Conservation (phyloP, 345 rosid genomes). For the Lepidium sativum region DNA sequence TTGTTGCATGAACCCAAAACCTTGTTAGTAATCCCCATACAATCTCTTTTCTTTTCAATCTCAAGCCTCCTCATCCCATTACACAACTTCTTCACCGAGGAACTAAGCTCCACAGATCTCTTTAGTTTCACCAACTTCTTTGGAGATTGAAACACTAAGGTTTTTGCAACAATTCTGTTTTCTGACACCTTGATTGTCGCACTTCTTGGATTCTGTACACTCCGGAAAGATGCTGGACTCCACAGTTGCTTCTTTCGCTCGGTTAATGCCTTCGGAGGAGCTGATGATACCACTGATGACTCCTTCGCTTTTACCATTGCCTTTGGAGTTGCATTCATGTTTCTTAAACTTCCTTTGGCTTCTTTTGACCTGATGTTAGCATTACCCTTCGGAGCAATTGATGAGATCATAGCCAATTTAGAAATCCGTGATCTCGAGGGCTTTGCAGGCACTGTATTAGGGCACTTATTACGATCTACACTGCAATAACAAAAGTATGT, state of each 20-base stretch:
- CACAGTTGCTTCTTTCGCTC: slow-evolving; percentile 35
- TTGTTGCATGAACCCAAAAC: slow-evolving; percentile 13
- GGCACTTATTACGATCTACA: slow-evolving; percentile 48
- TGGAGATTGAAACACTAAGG: slow-evolving; percentile 80
- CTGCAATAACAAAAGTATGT: slow-evolving; percentile 14
- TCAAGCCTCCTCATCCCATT: slow-evolving; percentile 65
- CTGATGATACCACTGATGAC: slow-evolving; percentile 18
- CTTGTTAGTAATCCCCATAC: slow-evolving; percentile 22
- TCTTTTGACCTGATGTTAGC: slow-evolving; percentile 21
- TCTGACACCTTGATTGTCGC: slow-evolving; percentile 29
- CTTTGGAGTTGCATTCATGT: slow-evolving; percentile 38
- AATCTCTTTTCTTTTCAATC: slow-evolving; percentile 38
- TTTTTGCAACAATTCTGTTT: slow-evolving; percentile 39
- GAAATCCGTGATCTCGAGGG: slow-evolving; percentile 54
- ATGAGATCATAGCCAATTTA: slow-evolving; percentile 64
- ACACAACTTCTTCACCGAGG: slow-evolving; percentile 44
- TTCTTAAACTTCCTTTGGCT: slow-evolving; percentile 27
- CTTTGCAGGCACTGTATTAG: slow-evolving; percentile 83
- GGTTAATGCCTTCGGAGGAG: slow-evolving; percentile 44
- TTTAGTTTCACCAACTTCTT: slow-evolving; percentile 50
- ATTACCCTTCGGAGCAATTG: slow-evolving; percentile 48
- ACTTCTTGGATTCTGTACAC: slow-evolving; percentile 54
- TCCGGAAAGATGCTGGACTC: slow-evolving; percentile 45
- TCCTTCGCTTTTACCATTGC: slow-evolving; percentile 30
- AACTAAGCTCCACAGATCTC: slow-evolving; percentile 43